Conservation (phyloP, 2,329 filamentous ascomycete genomes). For the Plectosphaerella plurivora region DNA sequence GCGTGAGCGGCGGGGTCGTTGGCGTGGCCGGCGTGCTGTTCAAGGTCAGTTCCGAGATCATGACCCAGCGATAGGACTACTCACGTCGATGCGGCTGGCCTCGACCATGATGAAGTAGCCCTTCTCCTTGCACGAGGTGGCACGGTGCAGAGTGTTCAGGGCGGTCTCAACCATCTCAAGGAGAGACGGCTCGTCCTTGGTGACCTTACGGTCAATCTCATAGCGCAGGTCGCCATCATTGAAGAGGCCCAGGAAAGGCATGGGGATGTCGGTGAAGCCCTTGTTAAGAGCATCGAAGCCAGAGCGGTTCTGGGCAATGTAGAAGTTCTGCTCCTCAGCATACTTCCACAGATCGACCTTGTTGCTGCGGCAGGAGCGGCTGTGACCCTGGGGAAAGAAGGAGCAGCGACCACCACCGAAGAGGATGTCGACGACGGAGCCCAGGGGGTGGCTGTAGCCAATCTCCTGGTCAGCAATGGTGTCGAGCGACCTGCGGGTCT, state of each 20-base stretch:
- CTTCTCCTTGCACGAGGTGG: slow-evolving; percentile 22
- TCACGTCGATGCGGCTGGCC: slow-evolving; percentile 26
- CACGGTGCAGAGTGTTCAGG: slow-evolving; percentile 28
- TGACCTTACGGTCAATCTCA: slow-evolving; percentile 28
- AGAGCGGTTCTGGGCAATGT: slow-evolving; percentile 27
- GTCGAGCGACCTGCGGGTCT: slow-evolving; percentile 24
- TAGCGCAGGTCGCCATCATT: slow-evolving; percentile 21
- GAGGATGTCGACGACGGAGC: slow-evolving; percentile 30
- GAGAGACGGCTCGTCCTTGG: slow-evolving; percentile 30
- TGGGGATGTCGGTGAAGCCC: slow-evolving; percentile 17
- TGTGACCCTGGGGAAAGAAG: slow-evolving; percentile 31
- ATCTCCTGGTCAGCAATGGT: slow-evolving; percentile 33
- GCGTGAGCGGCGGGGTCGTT: slow-evolving; percentile 52
- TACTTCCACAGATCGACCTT: slow-evolving; percentile 28
- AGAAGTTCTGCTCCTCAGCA: slow-evolving; percentile 26
- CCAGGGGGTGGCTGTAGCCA: slow-evolving; percentile 31
- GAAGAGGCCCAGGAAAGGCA: slow-evolving; percentile 34
- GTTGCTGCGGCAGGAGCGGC: slow-evolving; percentile 29
- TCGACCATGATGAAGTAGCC: slow-evolving; percentile 36
- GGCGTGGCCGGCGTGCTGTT: slow-evolving; percentile 33
- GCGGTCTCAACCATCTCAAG: slow-evolving; percentile 33
- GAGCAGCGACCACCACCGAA: slow-evolving; percentile 34
- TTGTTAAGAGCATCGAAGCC: slow-evolving; percentile 25
- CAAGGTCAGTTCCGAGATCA: neutral
- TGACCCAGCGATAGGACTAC: neutral